Evolutionary conservation across 805 yeast genomes (phyloP).

Genomic region (Sugiyamaella lignohabitans): DNA sequence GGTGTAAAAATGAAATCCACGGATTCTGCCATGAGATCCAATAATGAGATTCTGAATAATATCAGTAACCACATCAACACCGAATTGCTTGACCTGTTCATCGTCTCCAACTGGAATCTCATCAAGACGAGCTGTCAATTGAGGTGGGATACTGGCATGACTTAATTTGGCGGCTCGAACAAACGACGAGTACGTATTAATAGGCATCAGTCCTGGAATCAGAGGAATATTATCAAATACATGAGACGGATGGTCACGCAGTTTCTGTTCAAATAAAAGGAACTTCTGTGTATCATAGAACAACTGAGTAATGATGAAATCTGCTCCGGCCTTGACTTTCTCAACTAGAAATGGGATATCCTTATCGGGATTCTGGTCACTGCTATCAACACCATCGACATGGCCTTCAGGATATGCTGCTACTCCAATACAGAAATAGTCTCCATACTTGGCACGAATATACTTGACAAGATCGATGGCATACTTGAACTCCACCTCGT

Average conservation of each 20-base stretch:
- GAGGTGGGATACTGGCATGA: slow-evolving; percentile 72
- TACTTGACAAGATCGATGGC: slow-evolving; percentile 86
- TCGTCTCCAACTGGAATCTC: slow-evolving; percentile 60
- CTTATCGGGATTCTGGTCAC: slow-evolving; percentile 53
- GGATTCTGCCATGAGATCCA: slow-evolving; percentile 49
- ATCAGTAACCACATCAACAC: slow-evolving; percentile 65
- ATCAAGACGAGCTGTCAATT: slow-evolving; percentile 49
- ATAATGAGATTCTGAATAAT: slow-evolving; percentile 43
- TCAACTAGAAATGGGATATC: slow-evolving; percentile 79
- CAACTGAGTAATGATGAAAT: slow-evolving; percentile 83
- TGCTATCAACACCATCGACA: slow-evolving; percentile 78
- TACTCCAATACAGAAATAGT: slow-evolving; percentile 87
- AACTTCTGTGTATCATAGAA: slow-evolving; percentile 84
- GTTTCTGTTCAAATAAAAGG: slow-evolving; percentile 49
- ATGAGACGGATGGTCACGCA: slow-evolving; percentile 29
- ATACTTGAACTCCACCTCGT: slow-evolving; percentile 51
- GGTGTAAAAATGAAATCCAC: slow-evolving; percentile 88
- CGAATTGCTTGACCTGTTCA: slow-evolving; percentile 71
- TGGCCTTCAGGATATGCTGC: slow-evolving; percentile 99
- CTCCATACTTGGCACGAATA: slow-evolving; percentile 63
- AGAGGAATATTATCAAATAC: slow-evolving; percentile 46
- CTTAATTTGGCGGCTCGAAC: slow-evolving; percentile 83
- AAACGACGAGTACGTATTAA: slow-evolving; percentile 75
- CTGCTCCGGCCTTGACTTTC: slow-evolving; percentile 91
- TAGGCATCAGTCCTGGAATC: slow-evolving; percentile 88